phyloP scores from a whole-genome alignment of 2,329 filamentous ascomycete genomes.

The Ceratocystis variospora region DNA sequence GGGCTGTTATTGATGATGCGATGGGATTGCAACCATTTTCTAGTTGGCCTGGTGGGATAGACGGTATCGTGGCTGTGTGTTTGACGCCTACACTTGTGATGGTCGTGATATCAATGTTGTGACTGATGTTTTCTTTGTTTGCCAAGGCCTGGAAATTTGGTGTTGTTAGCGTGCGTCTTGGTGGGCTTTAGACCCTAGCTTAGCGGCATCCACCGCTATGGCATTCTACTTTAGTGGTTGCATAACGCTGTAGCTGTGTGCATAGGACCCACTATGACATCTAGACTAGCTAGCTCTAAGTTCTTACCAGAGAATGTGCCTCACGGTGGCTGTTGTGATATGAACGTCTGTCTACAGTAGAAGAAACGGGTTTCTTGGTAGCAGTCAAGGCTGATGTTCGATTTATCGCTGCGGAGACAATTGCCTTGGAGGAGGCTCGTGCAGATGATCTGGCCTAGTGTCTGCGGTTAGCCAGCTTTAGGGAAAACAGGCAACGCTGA shows the following conservation, averaged over 20 bases:
- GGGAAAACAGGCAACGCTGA: background rate
- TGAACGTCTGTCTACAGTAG: background rate
- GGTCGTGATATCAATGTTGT: constrained; percentile 4
- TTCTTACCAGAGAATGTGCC: background rate
- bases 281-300: background rate
- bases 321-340: background rate
- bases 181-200: background rate
- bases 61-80: background rate
- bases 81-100: background rate
- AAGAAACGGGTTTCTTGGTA: background rate
- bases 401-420: background rate
- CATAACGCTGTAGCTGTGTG: background rate
- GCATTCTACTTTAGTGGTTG: background rate
- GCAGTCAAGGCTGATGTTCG: background rate
- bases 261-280: background rate
- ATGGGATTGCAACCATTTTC: background rate
- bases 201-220: background rate
- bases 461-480: background rate
- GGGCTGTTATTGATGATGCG: background rate
- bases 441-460: background rate
- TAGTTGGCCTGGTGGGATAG: background rate
- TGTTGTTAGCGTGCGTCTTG: background rate
- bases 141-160: background rate
- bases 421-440: background rate
- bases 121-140: background rate